Conservation (phyloP, 176 grass and related monocot species). For the Rhynchospora tenuis region DNA sequence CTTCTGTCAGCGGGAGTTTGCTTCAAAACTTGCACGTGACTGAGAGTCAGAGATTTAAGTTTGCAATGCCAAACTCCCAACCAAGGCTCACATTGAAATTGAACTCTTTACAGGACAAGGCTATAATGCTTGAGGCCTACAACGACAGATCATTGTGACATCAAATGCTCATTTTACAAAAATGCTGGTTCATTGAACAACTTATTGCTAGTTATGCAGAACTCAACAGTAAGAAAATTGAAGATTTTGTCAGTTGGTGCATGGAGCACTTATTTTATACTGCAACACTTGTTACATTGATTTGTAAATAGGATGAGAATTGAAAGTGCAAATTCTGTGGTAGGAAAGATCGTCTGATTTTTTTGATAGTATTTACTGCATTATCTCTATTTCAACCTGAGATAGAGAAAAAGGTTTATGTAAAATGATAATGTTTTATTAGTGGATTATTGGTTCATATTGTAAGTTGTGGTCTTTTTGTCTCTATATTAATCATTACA, state of each 20-base stretch:
- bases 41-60: conserved; percentile 2
- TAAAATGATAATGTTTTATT: not conserved
- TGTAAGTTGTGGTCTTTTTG: not conserved
- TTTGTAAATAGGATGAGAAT: conserved; percentile 24
- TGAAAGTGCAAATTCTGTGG: conserved; percentile 15
- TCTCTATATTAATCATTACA: not conserved
- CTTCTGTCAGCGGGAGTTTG: conserved; percentile 22
- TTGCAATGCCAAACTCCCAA: not conserved
- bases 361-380: too few relatives aligned
- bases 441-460: not conserved
- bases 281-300: conserved; percentile 17
- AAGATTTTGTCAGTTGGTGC: conserved; percentile 19
- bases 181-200: conserved; percentile 31
- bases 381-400: not conserved
- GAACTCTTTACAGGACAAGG: conserved; percentile 67
- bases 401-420: not conserved
- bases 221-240: conserved; percentile 24
- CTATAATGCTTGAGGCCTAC: conserved; percentile 60
- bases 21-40: conserved; percentile 11
- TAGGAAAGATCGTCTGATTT: not conserved
- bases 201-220: conserved; percentile 21
- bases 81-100: conserved; percentile 17
- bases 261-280: conserved; percentile 4
- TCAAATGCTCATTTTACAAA: conserved; percentile 28
- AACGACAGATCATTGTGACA: conserved; percentile 49